Conservation (phyloP, 2,329 filamentous ascomycete genomes). For the Colletotrichum sp. region DNA sequence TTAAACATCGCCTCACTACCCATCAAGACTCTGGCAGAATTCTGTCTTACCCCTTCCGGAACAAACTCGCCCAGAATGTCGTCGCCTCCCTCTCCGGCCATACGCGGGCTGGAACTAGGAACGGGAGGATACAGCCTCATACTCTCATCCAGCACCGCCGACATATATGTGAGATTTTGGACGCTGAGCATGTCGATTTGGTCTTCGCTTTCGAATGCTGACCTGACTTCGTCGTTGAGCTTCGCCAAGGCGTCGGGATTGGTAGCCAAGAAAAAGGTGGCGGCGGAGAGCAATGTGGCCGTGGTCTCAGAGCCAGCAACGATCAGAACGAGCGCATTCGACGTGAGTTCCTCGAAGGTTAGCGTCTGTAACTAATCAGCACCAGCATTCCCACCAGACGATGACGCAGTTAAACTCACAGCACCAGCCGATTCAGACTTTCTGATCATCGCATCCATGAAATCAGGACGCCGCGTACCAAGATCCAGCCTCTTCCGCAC, state of each 20-base stretch:
- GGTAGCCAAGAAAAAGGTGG: slow-evolving; percentile 28
- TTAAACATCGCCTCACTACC: rapidly evolving
- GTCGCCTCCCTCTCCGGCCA: slow-evolving; percentile 33
- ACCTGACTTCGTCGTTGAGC: slow-evolving; percentile 41
- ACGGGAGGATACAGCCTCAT: slow-evolving; percentile 43
- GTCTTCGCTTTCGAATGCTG: slow-evolving; percentile 32
- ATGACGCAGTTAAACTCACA: neutral
- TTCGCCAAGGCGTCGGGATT: slow-evolving; percentile 32
- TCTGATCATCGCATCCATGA: slow-evolving; percentile 2
- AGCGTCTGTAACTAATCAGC: neutral
- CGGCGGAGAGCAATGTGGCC: slow-evolving; percentile 30
- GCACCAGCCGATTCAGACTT: neutral
- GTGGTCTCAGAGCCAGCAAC: slow-evolving; percentile 38
- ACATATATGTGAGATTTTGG: slow-evolving; percentile 37
- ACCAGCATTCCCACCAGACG: no score
- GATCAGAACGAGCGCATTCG: slow-evolving; percentile 24
- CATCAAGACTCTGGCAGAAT: neutral
- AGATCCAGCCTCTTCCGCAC: neutral
- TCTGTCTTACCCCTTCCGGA: slow-evolving; percentile 29
- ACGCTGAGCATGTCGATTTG: slow-evolving; percentile 39
- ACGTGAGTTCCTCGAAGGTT: slow-evolving; percentile 3
- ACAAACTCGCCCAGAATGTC: slow-evolving; percentile 33
- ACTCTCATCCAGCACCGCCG: slow-evolving; percentile 44
- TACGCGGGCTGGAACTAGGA: slow-evolving; percentile 26
- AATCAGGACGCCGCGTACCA: neutral